Evolutionary conservation across 2,329 filamentous ascomycete species (phyloP).

Genomic region (Penicillium sp.): DNA sequence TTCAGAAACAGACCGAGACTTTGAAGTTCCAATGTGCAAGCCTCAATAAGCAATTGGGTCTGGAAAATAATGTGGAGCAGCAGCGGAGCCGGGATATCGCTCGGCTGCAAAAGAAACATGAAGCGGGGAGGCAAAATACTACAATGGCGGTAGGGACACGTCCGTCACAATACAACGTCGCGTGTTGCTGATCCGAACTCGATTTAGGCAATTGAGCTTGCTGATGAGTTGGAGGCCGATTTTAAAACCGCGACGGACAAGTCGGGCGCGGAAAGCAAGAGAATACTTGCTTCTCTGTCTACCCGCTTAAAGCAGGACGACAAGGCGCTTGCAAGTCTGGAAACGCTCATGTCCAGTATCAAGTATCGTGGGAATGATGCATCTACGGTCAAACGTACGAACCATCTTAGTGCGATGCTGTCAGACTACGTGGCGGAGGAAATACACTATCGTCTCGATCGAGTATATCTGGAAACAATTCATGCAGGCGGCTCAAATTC

Average conservation of each 20-base stretch:
- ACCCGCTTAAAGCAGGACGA: conserved; percentile 41
- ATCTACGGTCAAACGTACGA: conserved; percentile 29
- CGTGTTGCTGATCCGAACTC: conserved; percentile 19
- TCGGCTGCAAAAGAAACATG: conserved; percentile 37
- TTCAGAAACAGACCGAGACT: conserved; percentile 36
- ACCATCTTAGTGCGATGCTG: conserved; percentile 31
- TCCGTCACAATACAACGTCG: neutral
- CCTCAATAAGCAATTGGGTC: conserved; percentile 28
- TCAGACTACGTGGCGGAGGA: conserved; percentile 39
- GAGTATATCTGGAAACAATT: conserved; percentile 39
- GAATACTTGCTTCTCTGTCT: conserved; percentile 35
- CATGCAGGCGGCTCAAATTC: conserved; percentile 6
- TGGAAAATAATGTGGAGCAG: conserved; percentile 24
- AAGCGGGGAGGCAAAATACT: conserved; percentile 36
- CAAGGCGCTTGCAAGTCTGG: conserved; percentile 31
- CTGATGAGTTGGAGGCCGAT: conserved; percentile 33
- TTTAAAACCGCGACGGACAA: conserved; percentile 35
- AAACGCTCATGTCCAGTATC: conserved; percentile 30
- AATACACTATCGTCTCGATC: conserved; percentile 42
- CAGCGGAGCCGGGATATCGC: conserved; percentile 30
- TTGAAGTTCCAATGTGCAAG: conserved; percentile 35
- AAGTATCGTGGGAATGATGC: conserved; percentile 33
- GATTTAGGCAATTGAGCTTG: conserved; percentile 38
- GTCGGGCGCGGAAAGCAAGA: conserved; percentile 33
- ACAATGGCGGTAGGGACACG: conserved; percentile 32